Evolutionary conservation across 2,329 filamentous ascomycete genomes (phyloP).

Genomic region (Colletotrichum sp.): DNA sequence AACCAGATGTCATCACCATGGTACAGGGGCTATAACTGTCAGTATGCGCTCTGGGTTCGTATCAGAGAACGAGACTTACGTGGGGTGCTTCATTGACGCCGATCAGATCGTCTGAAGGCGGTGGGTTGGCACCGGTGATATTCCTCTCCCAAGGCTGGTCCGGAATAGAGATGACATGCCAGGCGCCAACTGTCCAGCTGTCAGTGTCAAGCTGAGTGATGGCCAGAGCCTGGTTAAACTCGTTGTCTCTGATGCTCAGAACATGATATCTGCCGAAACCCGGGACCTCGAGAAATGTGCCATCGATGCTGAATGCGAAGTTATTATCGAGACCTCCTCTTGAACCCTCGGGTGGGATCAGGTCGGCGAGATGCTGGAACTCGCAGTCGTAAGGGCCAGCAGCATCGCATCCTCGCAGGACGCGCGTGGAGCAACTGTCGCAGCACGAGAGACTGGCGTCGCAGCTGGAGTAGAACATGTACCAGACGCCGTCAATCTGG

Average conservation of each 20-base stretch:
- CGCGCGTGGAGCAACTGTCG: background rate
- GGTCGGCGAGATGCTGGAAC: background rate
- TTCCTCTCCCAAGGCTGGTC: background rate
- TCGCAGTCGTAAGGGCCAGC: background rate
- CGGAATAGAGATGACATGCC: background rate
- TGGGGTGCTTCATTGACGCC: background rate
- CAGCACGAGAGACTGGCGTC: conserved; percentile 18
- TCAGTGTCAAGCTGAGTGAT: background rate
- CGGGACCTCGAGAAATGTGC: background rate
- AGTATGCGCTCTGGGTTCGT: no score
- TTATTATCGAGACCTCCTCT: background rate
- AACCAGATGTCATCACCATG: background rate
- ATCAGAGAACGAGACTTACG: no score
- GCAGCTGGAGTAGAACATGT: conserved; percentile 23
- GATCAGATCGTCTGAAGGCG: background rate
- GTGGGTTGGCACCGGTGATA: background rate
- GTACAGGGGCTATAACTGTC: background rate
- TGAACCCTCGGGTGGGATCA: background rate
- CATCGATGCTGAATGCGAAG: background rate
- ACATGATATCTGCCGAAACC: background rate
- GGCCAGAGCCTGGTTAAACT: background rate
- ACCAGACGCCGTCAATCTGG: conserved; percentile 23
- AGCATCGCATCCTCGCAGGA: background rate
- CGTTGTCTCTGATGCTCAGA: background rate
- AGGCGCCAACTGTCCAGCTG: background rate